phyloP scores from a whole-genome alignment of 192 early-diverging fungal genomes.

The Umbelopsis sp. region DNA sequence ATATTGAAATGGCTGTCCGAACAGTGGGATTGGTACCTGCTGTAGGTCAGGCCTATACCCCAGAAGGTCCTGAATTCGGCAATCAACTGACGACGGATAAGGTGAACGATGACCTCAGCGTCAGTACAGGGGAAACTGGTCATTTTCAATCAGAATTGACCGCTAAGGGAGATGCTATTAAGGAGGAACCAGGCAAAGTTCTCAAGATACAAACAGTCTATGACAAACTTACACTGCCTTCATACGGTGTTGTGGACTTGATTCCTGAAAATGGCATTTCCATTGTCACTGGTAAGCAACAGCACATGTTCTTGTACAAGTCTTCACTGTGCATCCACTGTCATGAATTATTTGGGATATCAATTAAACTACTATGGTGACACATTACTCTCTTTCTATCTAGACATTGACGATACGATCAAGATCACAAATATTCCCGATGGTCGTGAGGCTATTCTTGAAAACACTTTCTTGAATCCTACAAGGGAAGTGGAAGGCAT shows the following conservation, averaged over 20 bases:
- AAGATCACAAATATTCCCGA: conserved; percentile 82
- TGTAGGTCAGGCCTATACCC: conserved; percentile 15
- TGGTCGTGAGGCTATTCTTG: conserved; percentile 66
- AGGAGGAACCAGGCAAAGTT: conserved; percentile 16
- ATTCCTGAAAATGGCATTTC: conserved; percentile 76
- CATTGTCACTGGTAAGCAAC: conserved; percentile 60
- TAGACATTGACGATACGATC: conserved; percentile 94
- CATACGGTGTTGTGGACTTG: conserved; percentile 56
- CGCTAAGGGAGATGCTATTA: conserved; percentile 20
- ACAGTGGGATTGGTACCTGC: conserved; percentile 23
- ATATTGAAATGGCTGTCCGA: conserved; percentile 22
- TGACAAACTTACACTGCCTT: conserved; percentile 23
- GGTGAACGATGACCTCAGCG: conserved; percentile 10
- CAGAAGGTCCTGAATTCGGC: not conserved
- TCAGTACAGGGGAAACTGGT: conserved; percentile 29
- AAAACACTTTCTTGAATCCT: conserved; percentile 71
- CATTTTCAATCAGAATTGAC: conserved; percentile 24
- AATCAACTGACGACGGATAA: conserved; percentile 24
- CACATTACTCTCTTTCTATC: not conserved
- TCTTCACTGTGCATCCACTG: too few relatives aligned
- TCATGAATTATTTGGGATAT: too few relatives aligned
- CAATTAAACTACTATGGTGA: not conserved
- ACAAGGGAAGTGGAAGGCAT: conserved; percentile 79
- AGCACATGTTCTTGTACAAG: not conserved
- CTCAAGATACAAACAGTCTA: not conserved